Evolutionary conservation across 257 asterid genomes (phyloP).

Genomic region (Solanum stenotomum): DNA sequence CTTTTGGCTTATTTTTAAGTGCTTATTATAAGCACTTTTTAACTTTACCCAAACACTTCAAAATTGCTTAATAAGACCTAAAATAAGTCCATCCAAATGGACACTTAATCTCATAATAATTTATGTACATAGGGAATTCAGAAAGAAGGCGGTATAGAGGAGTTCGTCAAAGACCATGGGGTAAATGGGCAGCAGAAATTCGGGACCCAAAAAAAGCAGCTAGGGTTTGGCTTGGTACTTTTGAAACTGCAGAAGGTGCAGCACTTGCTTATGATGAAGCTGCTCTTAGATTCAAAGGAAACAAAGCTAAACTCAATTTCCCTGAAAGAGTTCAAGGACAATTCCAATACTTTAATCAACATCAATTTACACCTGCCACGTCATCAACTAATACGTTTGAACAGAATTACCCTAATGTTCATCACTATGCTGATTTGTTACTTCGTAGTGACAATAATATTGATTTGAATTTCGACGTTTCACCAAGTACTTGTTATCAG

Average conservation of each 20-base stretch:
- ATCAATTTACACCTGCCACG: background rate
- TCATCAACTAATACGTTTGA: background rate
- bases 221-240: constrained; percentile 80
- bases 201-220: constrained; percentile 83
- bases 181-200: constrained; percentile 87
- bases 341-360: constrained; percentile 15
- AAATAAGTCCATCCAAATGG: no score
- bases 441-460: constrained; percentile 5
- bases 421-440: constrained; percentile 27
- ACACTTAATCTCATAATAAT: no score
- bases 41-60: no score
- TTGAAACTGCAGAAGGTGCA: constrained; percentile 69
- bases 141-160: constrained; percentile 71
- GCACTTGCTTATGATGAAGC: constrained; percentile 82
- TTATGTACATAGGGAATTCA: constrained; percentile 10
- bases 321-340: constrained; percentile 70
- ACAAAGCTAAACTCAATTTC: constrained; percentile 81
- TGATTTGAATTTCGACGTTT: background rate
- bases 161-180: constrained; percentile 87
- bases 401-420: constrained; percentile 1
- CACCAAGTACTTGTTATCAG: background rate
- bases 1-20: no score
- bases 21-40: no score
- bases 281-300: constrained; percentile 75
- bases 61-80: no score